Conservation (phyloP, 352 stramenopile species). For the Phytophthora pistaciae region DNA sequence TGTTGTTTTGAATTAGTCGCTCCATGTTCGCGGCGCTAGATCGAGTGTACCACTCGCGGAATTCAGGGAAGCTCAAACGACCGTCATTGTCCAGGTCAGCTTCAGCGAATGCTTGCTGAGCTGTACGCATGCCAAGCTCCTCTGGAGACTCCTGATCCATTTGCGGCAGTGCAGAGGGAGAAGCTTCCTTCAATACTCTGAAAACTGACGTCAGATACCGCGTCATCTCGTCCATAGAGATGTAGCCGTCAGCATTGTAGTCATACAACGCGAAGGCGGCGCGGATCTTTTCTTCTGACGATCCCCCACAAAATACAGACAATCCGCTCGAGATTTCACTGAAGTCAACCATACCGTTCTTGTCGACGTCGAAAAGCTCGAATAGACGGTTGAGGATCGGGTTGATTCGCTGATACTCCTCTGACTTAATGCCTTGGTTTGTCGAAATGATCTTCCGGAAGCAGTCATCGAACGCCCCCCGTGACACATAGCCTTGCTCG, state of each 20-base stretch:
- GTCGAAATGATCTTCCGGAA: constrained; percentile 79
- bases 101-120: constrained; percentile 78
- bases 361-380: constrained; percentile 86
- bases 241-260: constrained; percentile 86
- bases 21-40: constrained; percentile 83
- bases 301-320: constrained; percentile 86
- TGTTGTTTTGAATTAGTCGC: constrained; percentile 81
- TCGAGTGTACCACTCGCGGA: constrained; percentile 84
- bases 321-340: constrained; percentile 89
- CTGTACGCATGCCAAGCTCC: constrained; percentile 68
- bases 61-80: constrained; percentile 79
- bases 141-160: constrained; percentile 65
- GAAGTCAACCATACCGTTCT: constrained; percentile 87
- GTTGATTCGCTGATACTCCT: constrained; percentile 73
- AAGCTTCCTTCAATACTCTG: constrained; percentile 83
- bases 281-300: constrained; percentile 79
- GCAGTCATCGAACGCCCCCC: constrained; percentile 78
- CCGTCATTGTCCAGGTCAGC: constrained; percentile 76
- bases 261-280: constrained; percentile 87
- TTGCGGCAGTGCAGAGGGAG: constrained; percentile 53
- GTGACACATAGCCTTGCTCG: constrained; percentile 77
- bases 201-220: constrained; percentile 89
- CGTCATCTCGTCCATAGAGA: constrained; percentile 89
- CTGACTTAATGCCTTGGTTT: constrained; percentile 56
- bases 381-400: constrained; percentile 85